Evolutionary conservation across 805 yeast species (phyloP).

Genomic region (Candida xyloterini): DNA sequence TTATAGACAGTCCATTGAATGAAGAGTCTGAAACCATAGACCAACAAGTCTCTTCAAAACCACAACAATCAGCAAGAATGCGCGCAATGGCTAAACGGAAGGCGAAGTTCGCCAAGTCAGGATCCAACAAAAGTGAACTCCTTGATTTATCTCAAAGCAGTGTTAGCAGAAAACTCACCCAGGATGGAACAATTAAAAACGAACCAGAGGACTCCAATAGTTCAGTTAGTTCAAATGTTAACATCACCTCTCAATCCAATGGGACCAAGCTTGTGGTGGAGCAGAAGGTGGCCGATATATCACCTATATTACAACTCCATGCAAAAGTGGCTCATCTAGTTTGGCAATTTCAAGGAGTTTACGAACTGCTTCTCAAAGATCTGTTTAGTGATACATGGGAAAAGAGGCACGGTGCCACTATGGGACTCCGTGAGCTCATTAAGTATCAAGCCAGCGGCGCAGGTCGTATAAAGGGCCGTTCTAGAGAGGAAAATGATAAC

Average conservation of each 20-base stretch:
- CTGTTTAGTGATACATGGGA: slow-evolving; percentile 90
- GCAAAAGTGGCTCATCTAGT: slow-evolving; percentile 69
- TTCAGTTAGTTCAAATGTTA: slow-evolving; percentile 32
- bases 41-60: slow-evolving; percentile 1
- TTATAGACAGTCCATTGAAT: slow-evolving; percentile 4
- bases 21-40: slow-evolving; percentile 7
- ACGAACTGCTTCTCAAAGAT: slow-evolving; percentile 74
- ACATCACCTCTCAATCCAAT: slow-evolving; percentile 74
- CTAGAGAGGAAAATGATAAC: slow-evolving; percentile 56
- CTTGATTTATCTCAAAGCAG: slow-evolving; percentile 73
- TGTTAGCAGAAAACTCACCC: slow-evolving; percentile 52
- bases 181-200: slow-evolving; percentile 35
- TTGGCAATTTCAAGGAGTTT: slow-evolving; percentile 95
- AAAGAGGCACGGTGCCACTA: slow-evolving; percentile 89
- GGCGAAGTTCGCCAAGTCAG: slow-evolving; percentile 67
- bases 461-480: slow-evolving; percentile 70
- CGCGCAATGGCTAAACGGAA: slow-evolving; percentile 92
- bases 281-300: slow-evolving; percentile 59
- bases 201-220: slow-evolving; percentile 19
- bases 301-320: slow-evolving; percentile 68
- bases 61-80: slow-evolving; percentile 67
- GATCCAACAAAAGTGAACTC: slow-evolving; percentile 42
- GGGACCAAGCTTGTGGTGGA: slow-evolving; percentile 84
- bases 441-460: slow-evolving; percentile 81
- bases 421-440: slow-evolving; percentile 85